These are phyloP conservation scores for Clitopilus passeckerianus DNA, from an alignment of 768 basidiomycete species.

Conservation along the genomic window DNA sequence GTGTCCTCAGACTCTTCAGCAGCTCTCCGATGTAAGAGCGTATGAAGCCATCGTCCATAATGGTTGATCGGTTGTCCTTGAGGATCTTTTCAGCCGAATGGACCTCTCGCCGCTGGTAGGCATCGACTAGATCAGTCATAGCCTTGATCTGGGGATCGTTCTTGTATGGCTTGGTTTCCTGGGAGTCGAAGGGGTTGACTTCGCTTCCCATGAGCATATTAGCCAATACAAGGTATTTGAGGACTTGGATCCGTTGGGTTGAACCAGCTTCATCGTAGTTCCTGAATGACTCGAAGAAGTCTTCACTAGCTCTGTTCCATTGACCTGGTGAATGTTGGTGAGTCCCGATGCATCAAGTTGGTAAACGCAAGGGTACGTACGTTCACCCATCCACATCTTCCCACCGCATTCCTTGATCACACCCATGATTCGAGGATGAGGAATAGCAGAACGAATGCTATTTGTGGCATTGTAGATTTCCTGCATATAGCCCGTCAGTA, in stretches of 20 bases:
- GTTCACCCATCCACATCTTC: conserved; percentile 99
- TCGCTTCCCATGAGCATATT: conserved; percentile 98
- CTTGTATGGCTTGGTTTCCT: conserved; percentile 99
- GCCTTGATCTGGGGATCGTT: conserved; percentile 94
- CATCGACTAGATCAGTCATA: conserved; percentile 96
- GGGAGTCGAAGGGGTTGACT: conserved; percentile 98
- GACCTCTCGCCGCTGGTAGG: conserved; percentile 94
- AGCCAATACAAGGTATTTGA: conserved; percentile 96
- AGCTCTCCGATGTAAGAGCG: conserved; percentile 95
- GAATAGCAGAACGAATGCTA: conserved; percentile 90
- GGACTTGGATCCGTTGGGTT: conserved; percentile 92
- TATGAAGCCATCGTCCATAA: conserved; percentile 96
- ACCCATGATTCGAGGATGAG: conserved; percentile 97
- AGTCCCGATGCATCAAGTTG: background rate
- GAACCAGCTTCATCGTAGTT: conserved; percentile 99
- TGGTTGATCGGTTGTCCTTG: conserved; percentile 87
- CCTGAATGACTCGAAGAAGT: conserved; percentile 98
- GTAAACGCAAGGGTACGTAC: conserved; percentile 35
- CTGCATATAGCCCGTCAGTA: conserved; percentile 29
- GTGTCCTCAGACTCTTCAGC: conserved; percentile 87
- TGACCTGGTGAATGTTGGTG: conserved; percentile 50
- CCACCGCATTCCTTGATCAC: conserved; percentile 99
- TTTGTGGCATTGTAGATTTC: conserved; percentile 97
- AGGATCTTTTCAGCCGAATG: conserved; percentile 97
- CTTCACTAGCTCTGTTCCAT: conserved; percentile 95